A percentile compares a stretch with the other conserved stretches of the same genome.
These are phyloP conservation scores for Mortierella sp. DNA, from an alignment of 371 early-diverging fungal species.

Conservation along the genomic window DNA sequence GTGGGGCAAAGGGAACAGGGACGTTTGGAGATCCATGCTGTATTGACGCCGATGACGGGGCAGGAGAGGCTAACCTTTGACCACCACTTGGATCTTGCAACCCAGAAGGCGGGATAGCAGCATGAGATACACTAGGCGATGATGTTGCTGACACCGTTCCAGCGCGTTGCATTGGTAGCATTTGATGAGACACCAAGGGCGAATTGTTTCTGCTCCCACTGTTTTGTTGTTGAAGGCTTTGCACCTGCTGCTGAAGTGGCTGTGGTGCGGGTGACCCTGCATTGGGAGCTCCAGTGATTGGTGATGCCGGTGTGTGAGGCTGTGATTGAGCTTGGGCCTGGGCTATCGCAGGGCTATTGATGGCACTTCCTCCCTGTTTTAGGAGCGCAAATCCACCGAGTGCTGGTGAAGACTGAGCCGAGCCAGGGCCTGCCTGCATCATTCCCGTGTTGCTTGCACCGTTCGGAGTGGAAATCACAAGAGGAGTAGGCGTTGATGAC, in stretches of 20 bases:
- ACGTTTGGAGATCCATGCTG: constrained; percentile 16
- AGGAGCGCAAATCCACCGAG: constrained; percentile 19
- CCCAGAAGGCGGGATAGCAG: constrained; percentile 4
- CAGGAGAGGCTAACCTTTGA: constrained; percentile 30
- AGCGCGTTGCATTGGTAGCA: constrained; percentile 28
- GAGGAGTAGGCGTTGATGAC: constrained; percentile 1
- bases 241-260: constrained; percentile 22
- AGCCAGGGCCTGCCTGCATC: constrained; percentile 9
- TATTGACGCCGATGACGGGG: constrained; percentile 4
- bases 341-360: constrained; percentile 37
- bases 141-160: constrained; percentile 32
- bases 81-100: constrained; percentile 11
- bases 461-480: constrained; percentile 4
- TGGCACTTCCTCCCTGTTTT: constrained; percentile 21
- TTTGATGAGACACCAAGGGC: constrained; percentile 34
- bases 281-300: constrained; percentile 4
- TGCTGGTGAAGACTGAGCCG: constrained; percentile 29
- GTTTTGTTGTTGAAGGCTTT: constrained; percentile 16
- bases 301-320: constrained; percentile 21
- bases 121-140: constrained; percentile 34
- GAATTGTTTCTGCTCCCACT: constrained; percentile 40
- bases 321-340: constrained; percentile 36
- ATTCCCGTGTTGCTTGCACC: constrained; percentile 5
- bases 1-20: constrained; percentile 12
- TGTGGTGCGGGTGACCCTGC: constrained; percentile 34